Conservation (phyloP, 352 stramenopile genomes). For the Phytophthora pisi region DNA sequence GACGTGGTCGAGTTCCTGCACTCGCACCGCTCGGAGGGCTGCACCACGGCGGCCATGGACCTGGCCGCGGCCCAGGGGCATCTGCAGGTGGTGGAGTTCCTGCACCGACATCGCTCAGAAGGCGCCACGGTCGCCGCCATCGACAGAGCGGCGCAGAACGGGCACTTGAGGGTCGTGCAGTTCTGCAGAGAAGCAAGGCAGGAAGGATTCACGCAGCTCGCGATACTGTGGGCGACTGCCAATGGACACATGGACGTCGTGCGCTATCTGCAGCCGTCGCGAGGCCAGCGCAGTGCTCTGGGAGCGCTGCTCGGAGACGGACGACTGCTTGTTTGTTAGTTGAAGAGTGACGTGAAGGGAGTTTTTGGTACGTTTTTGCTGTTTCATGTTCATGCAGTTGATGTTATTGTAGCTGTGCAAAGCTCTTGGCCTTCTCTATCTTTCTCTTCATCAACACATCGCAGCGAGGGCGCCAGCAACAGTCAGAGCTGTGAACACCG, state of each 20-base stretch:
- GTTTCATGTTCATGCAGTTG: background rate
- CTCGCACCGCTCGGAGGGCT: slow-evolving; percentile 33
- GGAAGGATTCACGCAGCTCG: slow-evolving; percentile 37
- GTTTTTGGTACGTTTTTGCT: background rate
- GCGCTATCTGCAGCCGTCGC: slow-evolving; percentile 25
- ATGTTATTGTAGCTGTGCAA: background rate
- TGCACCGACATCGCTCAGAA: slow-evolving; percentile 38
- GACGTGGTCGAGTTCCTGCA: slow-evolving; percentile 49
- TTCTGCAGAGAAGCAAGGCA: slow-evolving; percentile 34
- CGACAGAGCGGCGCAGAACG: slow-evolving; percentile 47
- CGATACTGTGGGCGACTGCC: slow-evolving; percentile 37
- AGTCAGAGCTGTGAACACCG: background rate
- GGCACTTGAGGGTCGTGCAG: slow-evolving; percentile 36
- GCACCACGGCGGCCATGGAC: slow-evolving; percentile 45
- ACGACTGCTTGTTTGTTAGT: slow-evolving; percentile 26
- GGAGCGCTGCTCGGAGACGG: slow-evolving; percentile 20
- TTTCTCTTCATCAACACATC: background rate
- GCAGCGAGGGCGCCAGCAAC: background rate
- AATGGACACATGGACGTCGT: slow-evolving; percentile 36
- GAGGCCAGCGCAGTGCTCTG: slow-evolving; percentile 14
- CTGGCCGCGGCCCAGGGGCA: slow-evolving; percentile 36
- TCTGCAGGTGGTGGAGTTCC: slow-evolving; percentile 41
- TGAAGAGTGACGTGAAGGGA: background rate
- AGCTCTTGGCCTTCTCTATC: background rate
- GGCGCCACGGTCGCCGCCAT: slow-evolving; percentile 46